Percentiles rank a stretch among this genome's conserved stretches.
Conservation (phyloP, 2,329 filamentous ascomycete species). For the Diplodia intermedia region DNA sequence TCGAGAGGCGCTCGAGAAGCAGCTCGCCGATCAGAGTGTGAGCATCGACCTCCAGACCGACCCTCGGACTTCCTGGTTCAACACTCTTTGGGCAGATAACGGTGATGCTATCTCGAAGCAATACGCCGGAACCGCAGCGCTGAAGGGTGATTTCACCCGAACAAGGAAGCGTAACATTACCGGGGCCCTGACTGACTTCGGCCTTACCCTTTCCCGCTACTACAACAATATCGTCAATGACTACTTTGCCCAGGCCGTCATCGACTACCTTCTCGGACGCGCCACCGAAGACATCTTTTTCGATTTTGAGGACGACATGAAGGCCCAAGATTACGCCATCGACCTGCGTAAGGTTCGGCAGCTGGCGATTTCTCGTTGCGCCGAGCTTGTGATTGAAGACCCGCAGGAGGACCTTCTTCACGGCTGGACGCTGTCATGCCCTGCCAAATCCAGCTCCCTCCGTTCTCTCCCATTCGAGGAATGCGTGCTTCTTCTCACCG, state of each 20-base stretch:
- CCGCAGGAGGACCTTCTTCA: constrained; percentile 86
- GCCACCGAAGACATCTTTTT: constrained; percentile 85
- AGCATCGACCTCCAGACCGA: constrained; percentile 77
- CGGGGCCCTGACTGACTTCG: constrained; percentile 89
- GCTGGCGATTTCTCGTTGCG: constrained; percentile 86
- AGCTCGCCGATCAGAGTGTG: constrained; percentile 78
- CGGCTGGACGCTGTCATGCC: constrained; percentile 87
- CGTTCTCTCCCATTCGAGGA: constrained; percentile 81
- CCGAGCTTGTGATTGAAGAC: constrained; percentile 76
- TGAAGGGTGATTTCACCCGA: constrained; percentile 96
- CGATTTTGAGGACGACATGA: constrained; percentile 93
- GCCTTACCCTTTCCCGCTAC: constrained; percentile 81
- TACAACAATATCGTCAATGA: constrained; percentile 94
- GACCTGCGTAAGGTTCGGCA: constrained; percentile 85
- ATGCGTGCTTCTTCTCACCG: constrained; percentile 84
- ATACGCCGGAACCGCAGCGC: constrained; percentile 91
- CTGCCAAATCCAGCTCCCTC: constrained; percentile 70
- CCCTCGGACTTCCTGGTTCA: constrained; percentile 89
- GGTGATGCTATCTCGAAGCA: constrained; percentile 95
- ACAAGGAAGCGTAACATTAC: constrained; percentile 89
- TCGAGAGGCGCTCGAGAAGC: constrained; percentile 78
- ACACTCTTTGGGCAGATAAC: constrained; percentile 96
- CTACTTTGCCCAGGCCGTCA: constrained; percentile 93
- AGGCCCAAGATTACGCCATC: constrained; percentile 88
- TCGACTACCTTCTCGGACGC: constrained; percentile 92